A percentile compares a stretch with the other conserved stretches of the same genome.
Evolutionary conservation across 2,329 filamentous ascomycete genomes (phyloP).

Genomic region (Zarea fungicola): DNA sequence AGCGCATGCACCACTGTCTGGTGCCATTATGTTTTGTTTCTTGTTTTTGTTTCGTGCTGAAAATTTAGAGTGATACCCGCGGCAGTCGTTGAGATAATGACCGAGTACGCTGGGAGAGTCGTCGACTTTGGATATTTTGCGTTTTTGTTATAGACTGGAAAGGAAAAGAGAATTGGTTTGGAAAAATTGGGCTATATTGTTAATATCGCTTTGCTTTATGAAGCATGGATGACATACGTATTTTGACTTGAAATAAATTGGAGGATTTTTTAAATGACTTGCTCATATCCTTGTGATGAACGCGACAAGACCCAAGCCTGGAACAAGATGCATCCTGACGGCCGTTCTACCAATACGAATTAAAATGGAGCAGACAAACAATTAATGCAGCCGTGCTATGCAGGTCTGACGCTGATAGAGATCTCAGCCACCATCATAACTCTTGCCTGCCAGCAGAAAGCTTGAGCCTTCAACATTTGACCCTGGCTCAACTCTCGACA

Average conservation of each 20-base stretch:
- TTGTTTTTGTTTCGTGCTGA: constrained; percentile 20
- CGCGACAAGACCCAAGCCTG: no score
- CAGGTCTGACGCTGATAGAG: not conserved
- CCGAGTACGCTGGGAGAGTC: constrained; percentile 6
- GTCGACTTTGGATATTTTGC: constrained; percentile 1
- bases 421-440: constrained; percentile 3
- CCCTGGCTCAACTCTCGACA: no score
- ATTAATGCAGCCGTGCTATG: not conserved
- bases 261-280: not conserved
- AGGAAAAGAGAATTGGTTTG: not conserved
- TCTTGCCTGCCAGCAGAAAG: constrained; percentile 1
- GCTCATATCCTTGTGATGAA: no score
- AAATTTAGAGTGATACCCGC: constrained; percentile 33
- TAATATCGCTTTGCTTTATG: constrained; percentile 9
- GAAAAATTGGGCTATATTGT: not conserved
- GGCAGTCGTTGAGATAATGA: constrained; percentile 3
- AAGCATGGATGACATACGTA: constrained; percentile 6
- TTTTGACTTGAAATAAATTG: not conserved
- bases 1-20: constrained; percentile 3
- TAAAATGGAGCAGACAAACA: not conserved
- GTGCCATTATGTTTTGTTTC: constrained; percentile 9
- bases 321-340: not conserved
- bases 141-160: constrained; percentile 13
- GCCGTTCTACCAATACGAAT: not conserved
- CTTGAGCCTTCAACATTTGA: no score